phyloP scores from a whole-genome alignment of 192 early-diverging fungal genomes.

The Umbelopsis ramanniana region DNA sequence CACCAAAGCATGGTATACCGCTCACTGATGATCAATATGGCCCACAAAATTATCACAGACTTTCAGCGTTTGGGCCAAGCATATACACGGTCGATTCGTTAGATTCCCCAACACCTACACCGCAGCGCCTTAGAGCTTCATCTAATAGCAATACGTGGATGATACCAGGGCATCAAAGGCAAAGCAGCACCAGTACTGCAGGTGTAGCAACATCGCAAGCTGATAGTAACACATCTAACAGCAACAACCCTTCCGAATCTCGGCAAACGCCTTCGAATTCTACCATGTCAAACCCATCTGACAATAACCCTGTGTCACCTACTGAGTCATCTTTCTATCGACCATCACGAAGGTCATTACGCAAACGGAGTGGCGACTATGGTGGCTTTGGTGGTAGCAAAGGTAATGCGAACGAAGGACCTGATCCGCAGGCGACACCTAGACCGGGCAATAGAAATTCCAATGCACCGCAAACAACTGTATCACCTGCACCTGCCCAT shows the following conservation, averaged over 20 bases:
- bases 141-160: neutral
- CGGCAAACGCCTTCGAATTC: neutral
- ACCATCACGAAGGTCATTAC: conserved; percentile 11
- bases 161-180: neutral
- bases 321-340: conserved; percentile 16
- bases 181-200: neutral
- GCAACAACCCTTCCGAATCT: neutral
- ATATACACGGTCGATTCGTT: neutral
- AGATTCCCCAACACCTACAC: conserved; percentile 14
- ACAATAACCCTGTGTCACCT: neutral
- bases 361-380: conserved; percentile 4
- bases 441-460: conserved; percentile 1
- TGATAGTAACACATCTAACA: conserved; percentile 1
- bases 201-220: conserved; percentile 15
- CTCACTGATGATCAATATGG: neutral
- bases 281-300: neutral
- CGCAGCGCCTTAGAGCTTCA: neutral
- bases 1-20: neutral
- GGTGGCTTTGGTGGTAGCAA: neutral
- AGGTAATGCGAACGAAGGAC: neutral
- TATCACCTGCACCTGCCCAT: neutral
- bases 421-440: neutral
- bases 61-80: conserved; percentile 5
- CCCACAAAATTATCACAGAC: neutral
- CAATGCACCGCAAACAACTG: neutral